A percentile compares a stretch with the other conserved stretches of the same genome.
Evolutionary conservation across 352 stramenopile species (phyloP).

Genomic region (Phytophthora cryptogea): DNA sequence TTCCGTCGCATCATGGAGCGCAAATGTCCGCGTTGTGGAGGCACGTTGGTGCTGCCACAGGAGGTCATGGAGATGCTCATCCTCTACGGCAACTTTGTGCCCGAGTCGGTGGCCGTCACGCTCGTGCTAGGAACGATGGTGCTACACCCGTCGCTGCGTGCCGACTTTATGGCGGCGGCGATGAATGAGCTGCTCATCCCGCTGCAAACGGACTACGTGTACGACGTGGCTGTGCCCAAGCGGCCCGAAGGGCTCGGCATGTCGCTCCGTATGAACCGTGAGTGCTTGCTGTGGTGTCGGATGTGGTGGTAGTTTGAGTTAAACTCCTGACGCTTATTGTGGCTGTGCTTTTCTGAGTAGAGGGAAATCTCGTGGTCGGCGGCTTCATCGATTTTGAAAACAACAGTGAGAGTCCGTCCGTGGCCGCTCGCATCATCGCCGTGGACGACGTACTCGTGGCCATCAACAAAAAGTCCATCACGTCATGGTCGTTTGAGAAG

Average conservation of each 20-base stretch:
- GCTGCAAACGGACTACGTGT: conserved; percentile 83
- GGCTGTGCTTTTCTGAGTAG: conserved; percentile 28
- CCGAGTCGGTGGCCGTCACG: conserved; percentile 66
- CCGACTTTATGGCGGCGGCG: conserved; percentile 78
- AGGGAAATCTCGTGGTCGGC: conserved; percentile 77
- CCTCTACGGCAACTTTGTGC: conserved; percentile 83
- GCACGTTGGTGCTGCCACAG: conserved; percentile 67
- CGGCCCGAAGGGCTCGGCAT: conserved; percentile 79
- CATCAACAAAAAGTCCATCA: conserved; percentile 91
- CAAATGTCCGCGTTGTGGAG: conserved; percentile 71
- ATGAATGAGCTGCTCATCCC: conserved; percentile 86
- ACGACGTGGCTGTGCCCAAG: conserved; percentile 84
- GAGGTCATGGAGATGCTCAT: conserved; percentile 90
- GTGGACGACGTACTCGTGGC: conserved; percentile 79
- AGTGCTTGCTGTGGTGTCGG: conserved; percentile 15
- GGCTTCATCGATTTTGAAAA: conserved; percentile 86
- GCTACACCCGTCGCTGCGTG: conserved; percentile 73
- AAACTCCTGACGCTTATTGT: conserved; percentile 15
- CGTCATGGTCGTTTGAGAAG: conserved; percentile 84
- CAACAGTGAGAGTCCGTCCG: conserved; percentile 78
- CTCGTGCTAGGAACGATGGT: conserved; percentile 71
- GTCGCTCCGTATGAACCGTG: conserved; percentile 87
- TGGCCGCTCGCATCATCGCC: conserved; percentile 76
- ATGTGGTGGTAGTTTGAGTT: conserved; percentile 3
- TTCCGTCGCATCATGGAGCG: conserved; percentile 80